Evolutionary conservation across 2,329 filamentous ascomycete genomes (phyloP), one percentile per base, ranked within the genome.

Genomic region (Emmonsiellopsis sp.): DNA sequence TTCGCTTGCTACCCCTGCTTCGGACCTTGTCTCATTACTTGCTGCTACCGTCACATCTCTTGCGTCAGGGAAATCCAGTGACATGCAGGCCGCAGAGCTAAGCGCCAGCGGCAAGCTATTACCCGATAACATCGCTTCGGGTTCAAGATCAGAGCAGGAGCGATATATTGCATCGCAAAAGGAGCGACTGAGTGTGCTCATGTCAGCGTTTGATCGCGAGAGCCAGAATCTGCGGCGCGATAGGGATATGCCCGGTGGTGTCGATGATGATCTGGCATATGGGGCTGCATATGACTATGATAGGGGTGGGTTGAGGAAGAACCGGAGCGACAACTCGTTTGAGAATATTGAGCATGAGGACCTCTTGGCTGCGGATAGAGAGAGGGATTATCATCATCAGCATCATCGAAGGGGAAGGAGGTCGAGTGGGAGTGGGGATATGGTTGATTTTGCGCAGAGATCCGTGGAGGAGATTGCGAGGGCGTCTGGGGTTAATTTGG

Each of bases 321-420:
- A 87, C 64, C 83, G 84, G 58, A 94, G 88, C 67, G 90, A 95
- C 66, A 82, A 81, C 17, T 92, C 95, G 61, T 96, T 96, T 64
- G 90, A 95, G 64, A 87, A 88, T 67, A 88, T 94, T 60, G 87
- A 93, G 57, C 83, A 84, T 36, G 86, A 52, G 27, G 50, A 52
- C 7, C n/a, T 45, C 9, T 43, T 44, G 39, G 6, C 27, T 0
- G 37, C 17, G 11, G 31, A 40, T 2, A 33, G 48, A 36, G 48
- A 50, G 21, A n/a, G 37, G 10, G 14, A 36, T 21, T 39, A 51
- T 14, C 40, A 31, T n/a, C 17, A 42, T 32, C 50, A 21, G 33
- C 33, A 46, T 14, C 50, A 27, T 14, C 34, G 51, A 37, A 33
- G 39, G 4, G 42, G 36, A 2, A 34, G 43, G 11, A 39, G 51